These are phyloP conservation scores for Mariannaea sp. DNA, from an alignment of 2,329 filamentous ascomycete genomes.

Conservation along the genomic window DNA sequence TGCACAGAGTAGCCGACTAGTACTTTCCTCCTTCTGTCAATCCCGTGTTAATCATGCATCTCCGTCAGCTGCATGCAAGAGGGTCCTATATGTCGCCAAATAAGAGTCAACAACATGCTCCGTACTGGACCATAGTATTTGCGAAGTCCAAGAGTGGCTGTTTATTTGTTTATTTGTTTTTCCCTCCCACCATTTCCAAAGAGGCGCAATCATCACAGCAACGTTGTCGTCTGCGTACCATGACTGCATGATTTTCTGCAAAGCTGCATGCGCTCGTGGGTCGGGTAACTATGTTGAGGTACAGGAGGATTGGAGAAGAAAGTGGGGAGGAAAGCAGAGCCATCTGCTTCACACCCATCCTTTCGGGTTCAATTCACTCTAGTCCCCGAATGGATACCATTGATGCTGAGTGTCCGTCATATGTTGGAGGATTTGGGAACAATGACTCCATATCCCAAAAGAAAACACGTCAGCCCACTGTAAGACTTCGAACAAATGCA, in stretches of 20 bases:
- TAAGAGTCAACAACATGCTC: conserved; percentile 8
- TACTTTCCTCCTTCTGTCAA: no score
- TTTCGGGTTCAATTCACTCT: no score
- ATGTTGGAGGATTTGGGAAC: no score
- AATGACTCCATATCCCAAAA: background rate
- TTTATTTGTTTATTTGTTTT: conserved; percentile 12
- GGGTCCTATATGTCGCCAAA: conserved; percentile 8
- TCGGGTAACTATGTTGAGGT: conserved; percentile 14
- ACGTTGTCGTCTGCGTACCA: conserved; percentile 8
- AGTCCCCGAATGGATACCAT: no score
- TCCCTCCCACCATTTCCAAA: background rate
- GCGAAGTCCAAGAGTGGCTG: background rate
- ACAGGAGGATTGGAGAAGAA: conserved; percentile 15
- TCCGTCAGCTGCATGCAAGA: background rate
- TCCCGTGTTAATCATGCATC: no score
- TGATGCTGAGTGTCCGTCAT: no score
- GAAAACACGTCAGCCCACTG: no score
- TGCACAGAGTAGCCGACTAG: no score
- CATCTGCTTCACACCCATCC: no score
- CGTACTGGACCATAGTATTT: no score
- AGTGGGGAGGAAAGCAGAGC: conserved; percentile 5
- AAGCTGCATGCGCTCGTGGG: conserved; percentile 5
- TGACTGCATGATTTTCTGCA: conserved; percentile 17
- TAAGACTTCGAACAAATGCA: no score
- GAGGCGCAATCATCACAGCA: conserved; percentile 19